Conservation (phyloP, 2,329 filamentous ascomycete species). For the Chalaropsis ovoidea region DNA sequence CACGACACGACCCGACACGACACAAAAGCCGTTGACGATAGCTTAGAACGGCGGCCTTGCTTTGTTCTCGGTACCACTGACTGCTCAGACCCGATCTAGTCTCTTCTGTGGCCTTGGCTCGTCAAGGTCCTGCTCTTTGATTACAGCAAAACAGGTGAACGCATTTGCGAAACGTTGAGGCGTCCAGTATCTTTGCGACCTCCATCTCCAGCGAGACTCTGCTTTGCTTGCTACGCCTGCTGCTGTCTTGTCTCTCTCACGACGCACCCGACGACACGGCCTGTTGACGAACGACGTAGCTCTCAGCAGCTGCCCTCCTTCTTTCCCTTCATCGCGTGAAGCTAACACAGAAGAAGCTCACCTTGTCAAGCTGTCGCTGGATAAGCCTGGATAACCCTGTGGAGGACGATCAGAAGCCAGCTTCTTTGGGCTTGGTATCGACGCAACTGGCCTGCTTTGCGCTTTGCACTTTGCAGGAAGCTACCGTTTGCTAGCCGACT, state of each 20-base stretch:
- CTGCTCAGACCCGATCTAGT: neutral
- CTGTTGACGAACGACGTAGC: neutral
- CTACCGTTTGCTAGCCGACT: neutral
- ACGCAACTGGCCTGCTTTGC: neutral
- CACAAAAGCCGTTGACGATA: neutral
- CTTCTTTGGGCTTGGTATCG: conserved; percentile 2
- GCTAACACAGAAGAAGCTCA: neutral
- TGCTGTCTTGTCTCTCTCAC: neutral
- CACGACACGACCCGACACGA: neutral
- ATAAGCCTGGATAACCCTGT: conserved; percentile 2
- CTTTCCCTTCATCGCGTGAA: neutral
- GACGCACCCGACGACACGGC: neutral
- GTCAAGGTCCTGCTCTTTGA: neutral
- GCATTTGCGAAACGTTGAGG: neutral
- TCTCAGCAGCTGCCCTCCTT: neutral
- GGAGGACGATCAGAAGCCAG: conserved; percentile 9
- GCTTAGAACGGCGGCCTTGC: neutral
- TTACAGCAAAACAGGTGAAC: neutral
- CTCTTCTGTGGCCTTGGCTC: neutral
- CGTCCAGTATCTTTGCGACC: neutral
- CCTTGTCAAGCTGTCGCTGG: neutral
- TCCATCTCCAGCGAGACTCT: neutral
- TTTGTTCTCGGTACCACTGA: neutral
- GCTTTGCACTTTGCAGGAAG: conserved; percentile 4
- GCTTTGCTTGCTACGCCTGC: neutral